phyloP scores from a whole-genome alignment of 257 asterid genomes.

The Leptodermis oblonga region DNA sequence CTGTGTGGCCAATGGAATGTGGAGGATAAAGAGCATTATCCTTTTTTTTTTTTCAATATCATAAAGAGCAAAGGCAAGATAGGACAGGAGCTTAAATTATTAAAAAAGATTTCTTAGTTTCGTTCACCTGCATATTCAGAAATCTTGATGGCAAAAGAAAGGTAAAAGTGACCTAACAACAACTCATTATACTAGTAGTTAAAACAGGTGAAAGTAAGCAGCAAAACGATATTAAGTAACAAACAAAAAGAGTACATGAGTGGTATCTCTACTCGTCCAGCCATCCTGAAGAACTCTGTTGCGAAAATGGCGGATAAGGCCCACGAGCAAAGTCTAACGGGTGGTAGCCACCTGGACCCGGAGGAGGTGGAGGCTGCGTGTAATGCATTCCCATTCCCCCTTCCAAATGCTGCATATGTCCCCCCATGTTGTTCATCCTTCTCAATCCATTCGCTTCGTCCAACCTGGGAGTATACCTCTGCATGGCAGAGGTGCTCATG shows the following conservation, averaged over 20 bases:
- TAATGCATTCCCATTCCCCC: slow-evolving; percentile 19
- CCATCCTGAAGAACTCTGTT: slow-evolving; percentile 65
- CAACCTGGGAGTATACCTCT: slow-evolving; percentile 52
- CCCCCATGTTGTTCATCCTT: slow-evolving; percentile 22
- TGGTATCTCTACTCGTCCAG: slow-evolving; percentile 41
- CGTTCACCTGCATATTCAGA: too few species aligned
- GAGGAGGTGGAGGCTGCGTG: slow-evolving; percentile 20
- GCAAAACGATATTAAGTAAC: too few species aligned
- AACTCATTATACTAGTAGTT: too few species aligned
- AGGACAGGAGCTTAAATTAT: too few species aligned
- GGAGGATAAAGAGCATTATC: too few species aligned
- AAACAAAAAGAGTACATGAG: not conserved
- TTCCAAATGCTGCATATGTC: slow-evolving; percentile 20
- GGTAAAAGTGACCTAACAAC: too few species aligned
- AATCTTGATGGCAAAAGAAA: too few species aligned
- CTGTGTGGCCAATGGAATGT: too few species aligned
- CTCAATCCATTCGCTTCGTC: slow-evolving; percentile 34
- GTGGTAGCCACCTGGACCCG: slow-evolving; percentile 18
- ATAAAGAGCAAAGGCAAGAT: too few species aligned
- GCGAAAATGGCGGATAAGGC: slow-evolving; percentile 39
- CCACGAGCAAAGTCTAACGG: slow-evolving; percentile 48
- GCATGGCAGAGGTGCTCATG: slow-evolving; percentile 35
- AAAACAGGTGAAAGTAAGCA: too few species aligned
- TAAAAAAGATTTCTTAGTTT: too few species aligned
- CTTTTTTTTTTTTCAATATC: too few species aligned